These are phyloP conservation scores for Orobanche coerulescens DNA, from an alignment of 257 asterid genomes.

Conservation along the genomic window DNA sequence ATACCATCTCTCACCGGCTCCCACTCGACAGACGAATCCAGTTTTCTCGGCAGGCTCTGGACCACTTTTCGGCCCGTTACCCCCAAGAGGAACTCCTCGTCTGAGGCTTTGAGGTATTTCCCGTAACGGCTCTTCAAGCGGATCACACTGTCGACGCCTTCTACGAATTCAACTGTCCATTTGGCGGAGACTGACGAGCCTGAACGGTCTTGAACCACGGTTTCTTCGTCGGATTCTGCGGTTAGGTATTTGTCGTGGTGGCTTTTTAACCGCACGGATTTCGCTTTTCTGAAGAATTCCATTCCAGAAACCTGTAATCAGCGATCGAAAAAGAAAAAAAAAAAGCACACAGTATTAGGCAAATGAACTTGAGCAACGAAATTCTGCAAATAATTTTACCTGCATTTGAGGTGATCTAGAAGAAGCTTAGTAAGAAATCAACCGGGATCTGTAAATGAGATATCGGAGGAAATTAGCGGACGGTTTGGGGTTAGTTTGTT, in stretches of 20 bases:
- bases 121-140: slow-evolving; percentile 71
- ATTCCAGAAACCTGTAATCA: slow-evolving; percentile 48
- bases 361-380: background rate
- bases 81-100: slow-evolving; percentile 55
- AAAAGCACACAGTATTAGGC: background rate
- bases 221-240: slow-evolving; percentile 59
- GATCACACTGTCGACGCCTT: slow-evolving; percentile 40
- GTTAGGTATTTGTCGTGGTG: slow-evolving; percentile 62
- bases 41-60: slow-evolving; percentile 49
- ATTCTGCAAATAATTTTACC: slow-evolving; percentile 6
- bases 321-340: background rate
- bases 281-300: slow-evolving; percentile 65
- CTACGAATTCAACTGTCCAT: slow-evolving; percentile 75
- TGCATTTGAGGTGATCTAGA: slow-evolving; percentile 14
- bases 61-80: slow-evolving; percentile 61
- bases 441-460: slow-evolving; percentile 4
- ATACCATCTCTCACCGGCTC: slow-evolving; percentile 69
- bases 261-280: slow-evolving; percentile 59
- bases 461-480: slow-evolving; percentile 3
- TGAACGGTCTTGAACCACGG: slow-evolving; percentile 56
- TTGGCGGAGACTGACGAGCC: slow-evolving; percentile 38
- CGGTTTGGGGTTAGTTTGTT: background rate
- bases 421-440: background rate
- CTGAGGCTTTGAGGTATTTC: slow-evolving; percentile 57
- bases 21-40: slow-evolving; percentile 74